Evolutionary conservation across 2,329 filamentous ascomycete genomes (phyloP), one percentile per base, ranked within the genome.

Genomic region (Fusarium sp.): DNA sequence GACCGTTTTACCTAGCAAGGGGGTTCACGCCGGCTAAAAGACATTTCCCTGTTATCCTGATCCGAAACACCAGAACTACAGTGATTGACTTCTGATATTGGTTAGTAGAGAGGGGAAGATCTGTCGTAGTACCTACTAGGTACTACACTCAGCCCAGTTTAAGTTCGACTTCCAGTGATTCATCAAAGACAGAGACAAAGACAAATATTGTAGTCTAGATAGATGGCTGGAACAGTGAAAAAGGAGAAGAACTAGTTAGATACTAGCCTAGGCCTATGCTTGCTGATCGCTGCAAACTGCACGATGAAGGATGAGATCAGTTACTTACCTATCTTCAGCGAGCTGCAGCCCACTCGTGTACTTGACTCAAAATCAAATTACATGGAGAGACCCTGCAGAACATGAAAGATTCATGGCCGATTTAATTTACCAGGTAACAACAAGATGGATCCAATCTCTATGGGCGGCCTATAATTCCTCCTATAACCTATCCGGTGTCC

Each of bases 21-120:
- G 64, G 57, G 62, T 34, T 69, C 52, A 64, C 41, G 40, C 59
- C 55, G 59, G 68, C 52, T 71, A 71, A 71, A 69, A 60, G 15
- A 51, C 48, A 71, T 24, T 51, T 49, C 56, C 69, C 45, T 71
- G 68, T 45, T 58, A 30, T 67, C 32, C 41, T 40, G 44, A 51
- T 49, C 40, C 30, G 40, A 57, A 20, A 48, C 49, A n/a, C 30
- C 52, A 61, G 59, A 58, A 49, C 58, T 57, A 52, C 55, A 38
- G 18, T n/a, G 34, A 38, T 51, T 38, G 30, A 29, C 44, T 38
- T 38, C 18, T 46, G 24, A 12, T 59, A 15, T 56, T 57, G 41
- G 30, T 29, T 27, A 24, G 20, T n/a, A 44, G 41, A 47, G 55
- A 60, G 22, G 51, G 40, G 34, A 44, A 29, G 34, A 38, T 38